These are phyloP conservation scores for Fraxinus americana DNA, from an alignment of 257 asterid species.

Conservation along the genomic window DNA sequence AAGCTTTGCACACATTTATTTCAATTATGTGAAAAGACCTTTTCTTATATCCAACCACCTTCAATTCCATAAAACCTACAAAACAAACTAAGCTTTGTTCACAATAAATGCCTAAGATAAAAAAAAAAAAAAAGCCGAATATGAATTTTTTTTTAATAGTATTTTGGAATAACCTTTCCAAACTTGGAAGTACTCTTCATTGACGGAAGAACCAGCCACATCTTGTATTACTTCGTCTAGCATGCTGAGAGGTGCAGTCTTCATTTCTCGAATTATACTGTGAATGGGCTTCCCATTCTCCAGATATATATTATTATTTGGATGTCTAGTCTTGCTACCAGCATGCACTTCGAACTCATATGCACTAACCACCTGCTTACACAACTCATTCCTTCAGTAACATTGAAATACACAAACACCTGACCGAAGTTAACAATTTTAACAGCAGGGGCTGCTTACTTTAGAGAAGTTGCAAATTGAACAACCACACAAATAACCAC, in stretches of 20 bases:
- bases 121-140: constrained; percentile 4
- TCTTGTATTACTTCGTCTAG: constrained; percentile 68
- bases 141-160: neutral
- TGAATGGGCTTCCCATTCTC: constrained; percentile 93
- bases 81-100: neutral
- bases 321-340: constrained; percentile 85
- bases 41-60: neutral
- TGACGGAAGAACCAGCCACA: constrained; percentile 83
- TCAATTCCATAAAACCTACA: neutral
- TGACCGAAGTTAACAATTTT: constrained; percentile 10
- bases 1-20: constrained; percentile 14
- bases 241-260: constrained; percentile 61
- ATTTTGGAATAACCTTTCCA: constrained; percentile 77
- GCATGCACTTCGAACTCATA: constrained; percentile 93
- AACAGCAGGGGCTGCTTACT: constrained; percentile 48
- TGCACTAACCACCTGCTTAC: constrained; percentile 74
- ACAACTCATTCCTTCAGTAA: constrained; percentile 23
- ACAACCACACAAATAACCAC: constrained; percentile 91
- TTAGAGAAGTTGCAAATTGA: constrained; percentile 75
- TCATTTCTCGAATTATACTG: constrained; percentile 72
- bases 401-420: constrained; percentile 7
- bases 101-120: neutral
- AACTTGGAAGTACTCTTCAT: constrained; percentile 62
- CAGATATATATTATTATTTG: constrained; percentile 86
- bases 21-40: neutral